Evolutionary conservation across 2,329 filamentous ascomycete species (phyloP), one percentile per base, ranked within the genome.

Genomic region (Escovopsis sp.): DNA sequence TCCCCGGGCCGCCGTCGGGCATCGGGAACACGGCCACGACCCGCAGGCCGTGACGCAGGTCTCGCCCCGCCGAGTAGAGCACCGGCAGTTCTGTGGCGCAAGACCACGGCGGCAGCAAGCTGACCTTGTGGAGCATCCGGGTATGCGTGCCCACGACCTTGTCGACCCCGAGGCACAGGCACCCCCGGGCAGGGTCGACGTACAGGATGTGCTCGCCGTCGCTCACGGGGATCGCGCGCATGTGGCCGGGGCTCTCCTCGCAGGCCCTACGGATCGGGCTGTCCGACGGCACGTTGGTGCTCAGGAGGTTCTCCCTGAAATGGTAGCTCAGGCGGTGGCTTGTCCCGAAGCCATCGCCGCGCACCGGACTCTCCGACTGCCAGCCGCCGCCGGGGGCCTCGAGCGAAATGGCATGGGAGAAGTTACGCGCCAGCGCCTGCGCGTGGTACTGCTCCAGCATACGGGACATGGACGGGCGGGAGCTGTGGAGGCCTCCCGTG

Each of bases 141-240:
- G 70, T 36, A 26, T 55, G 36, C 1, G 57, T 54, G 10, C 74
- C 73, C 28, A 75, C 60, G 1, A 75, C 73, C 1, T 73, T 70
- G 59, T 82, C 75, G 38, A 67, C 74, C 4, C 79, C 78, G 12
- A 84, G 59, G 46, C 70, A 78, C 6, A 83, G 64, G 8, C 66
- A 57, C 9, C 67, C 69, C 2, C 66, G 72, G 10, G 58, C 57
- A 4, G 77, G 76, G 52, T 82, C 77, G 6, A 74, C 75, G 54
- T 80, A 82, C 5, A 82, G 58, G 33, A 83, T 64, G 49, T 82
- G 76, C 43, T 72, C 62, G 2, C 78, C 77, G 54, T 83, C 80
- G 47, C 74, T 78, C 34, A 83, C 55, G 4, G 80, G 78, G 11
- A 80, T 59, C 2, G 77, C 77, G 38, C 69, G 70, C 51, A 77